phyloP scores from a whole-genome alignment of 495 filamentous ascomycete genomes.

The Halenospora varia region DNA sequence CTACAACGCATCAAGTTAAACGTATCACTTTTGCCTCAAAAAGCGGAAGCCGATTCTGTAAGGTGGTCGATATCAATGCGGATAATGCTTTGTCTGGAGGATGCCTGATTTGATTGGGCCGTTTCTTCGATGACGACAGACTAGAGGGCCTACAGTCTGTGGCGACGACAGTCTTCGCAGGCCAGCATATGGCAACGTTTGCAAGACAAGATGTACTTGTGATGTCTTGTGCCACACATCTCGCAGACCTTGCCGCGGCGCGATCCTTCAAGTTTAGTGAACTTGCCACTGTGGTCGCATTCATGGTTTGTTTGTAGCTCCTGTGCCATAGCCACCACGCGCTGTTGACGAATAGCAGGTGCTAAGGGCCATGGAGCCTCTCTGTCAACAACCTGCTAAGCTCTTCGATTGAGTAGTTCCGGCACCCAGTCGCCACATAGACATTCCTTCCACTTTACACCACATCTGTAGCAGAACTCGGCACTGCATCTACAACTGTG shows the following conservation, averaged over 20 bases:
- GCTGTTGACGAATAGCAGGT: constrained; percentile 2
- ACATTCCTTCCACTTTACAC: constrained; percentile 21
- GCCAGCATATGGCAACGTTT: constrained; percentile 1
- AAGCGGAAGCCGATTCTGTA: neutral
- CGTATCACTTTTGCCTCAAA: neutral
- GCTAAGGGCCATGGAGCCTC: constrained; percentile 1
- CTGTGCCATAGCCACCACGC: constrained; percentile 2
- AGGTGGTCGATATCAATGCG: constrained; percentile 2
- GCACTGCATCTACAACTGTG: constrained; percentile 17
- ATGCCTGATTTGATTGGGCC: neutral
- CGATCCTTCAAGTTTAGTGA: neutral
- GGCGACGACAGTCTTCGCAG: neutral
- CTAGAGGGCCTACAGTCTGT: constrained; percentile 12
- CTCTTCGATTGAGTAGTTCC: constrained; percentile 13
- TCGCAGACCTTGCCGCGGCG: neutral
- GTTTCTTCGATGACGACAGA: neutral
- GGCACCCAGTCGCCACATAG: constrained; percentile 14
- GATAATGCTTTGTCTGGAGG: constrained; percentile 1
- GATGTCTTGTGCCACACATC: constrained; percentile 3
- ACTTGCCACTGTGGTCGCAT: constrained; percentile 2
- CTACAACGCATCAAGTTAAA: neutral
- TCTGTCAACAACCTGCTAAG: constrained; percentile 16
- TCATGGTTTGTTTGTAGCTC: constrained; percentile 1
- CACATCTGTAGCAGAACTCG: constrained; percentile 20
- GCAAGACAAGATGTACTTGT: constrained; percentile 3